A percentile compares a stretch with the other conserved stretches of the same genome.
phyloP scores from a whole-genome alignment of 441 rosid species.

The Pelargonium citronellum region DNA sequence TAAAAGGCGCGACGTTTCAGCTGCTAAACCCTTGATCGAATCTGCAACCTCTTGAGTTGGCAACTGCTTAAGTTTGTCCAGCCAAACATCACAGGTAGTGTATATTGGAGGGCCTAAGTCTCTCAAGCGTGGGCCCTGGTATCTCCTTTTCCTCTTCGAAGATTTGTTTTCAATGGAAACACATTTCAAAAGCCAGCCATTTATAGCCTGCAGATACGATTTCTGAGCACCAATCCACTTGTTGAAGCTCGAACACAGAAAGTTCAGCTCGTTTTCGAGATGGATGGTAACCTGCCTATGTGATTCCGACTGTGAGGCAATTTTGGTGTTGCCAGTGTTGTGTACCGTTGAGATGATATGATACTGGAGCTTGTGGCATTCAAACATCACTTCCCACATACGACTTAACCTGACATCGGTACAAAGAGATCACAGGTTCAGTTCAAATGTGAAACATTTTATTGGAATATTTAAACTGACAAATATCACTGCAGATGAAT shows the following conservation, averaged over 20 bases:
- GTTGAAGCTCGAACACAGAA: constrained; percentile 52
- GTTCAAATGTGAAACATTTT: background rate
- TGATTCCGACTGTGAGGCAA: constrained; percentile 54
- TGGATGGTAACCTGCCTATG: constrained; percentile 54
- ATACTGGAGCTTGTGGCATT: constrained; percentile 78
- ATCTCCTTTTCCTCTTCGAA: constrained; percentile 36
- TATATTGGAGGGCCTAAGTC: constrained; percentile 65
- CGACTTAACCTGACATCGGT: constrained; percentile 59
- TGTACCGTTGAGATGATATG: constrained; percentile 45
- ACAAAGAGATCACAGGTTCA: background rate
- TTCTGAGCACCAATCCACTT: constrained; percentile 81
- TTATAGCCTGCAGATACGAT: constrained; percentile 55
- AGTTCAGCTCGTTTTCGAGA: constrained; percentile 59
- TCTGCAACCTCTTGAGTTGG: constrained; percentile 55
- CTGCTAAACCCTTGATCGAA: constrained; percentile 55
- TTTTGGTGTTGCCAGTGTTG: constrained; percentile 39
- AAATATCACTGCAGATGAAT: background rate
- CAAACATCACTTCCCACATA: constrained; percentile 94
- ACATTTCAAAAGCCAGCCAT: constrained; percentile 70
- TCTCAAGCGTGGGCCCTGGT: constrained; percentile 25
- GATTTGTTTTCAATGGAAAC: constrained; percentile 31
- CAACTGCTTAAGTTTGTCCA: constrained; percentile 44
- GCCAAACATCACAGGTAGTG: constrained; percentile 62
- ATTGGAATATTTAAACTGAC: background rate
- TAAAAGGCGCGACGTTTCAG: constrained; percentile 50